Evolutionary conservation across 257 asterid genomes (phyloP).

Genomic region (Plantago major): DNA sequence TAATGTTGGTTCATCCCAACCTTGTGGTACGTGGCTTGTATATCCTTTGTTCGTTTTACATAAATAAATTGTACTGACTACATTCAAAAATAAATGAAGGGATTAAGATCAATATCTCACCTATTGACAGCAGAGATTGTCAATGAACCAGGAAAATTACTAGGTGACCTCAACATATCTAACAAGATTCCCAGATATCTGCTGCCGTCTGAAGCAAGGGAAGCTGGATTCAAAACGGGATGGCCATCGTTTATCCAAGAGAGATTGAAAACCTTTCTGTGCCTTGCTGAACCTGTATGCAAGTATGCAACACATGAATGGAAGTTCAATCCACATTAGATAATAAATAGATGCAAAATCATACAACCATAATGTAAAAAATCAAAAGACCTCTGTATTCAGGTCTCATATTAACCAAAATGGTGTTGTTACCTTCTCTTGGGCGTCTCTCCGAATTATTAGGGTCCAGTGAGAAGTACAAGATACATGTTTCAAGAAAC

Average conservation of each 20-base stretch:
- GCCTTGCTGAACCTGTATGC: constrained; percentile 44
- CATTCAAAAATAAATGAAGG: background rate
- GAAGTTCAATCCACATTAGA: constrained; percentile 5
- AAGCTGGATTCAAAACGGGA: constrained; percentile 64
- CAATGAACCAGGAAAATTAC: constrained; percentile 69
- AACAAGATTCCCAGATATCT: constrained; percentile 58
- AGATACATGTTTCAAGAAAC: constrained; percentile 65
- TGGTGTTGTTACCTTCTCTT: constrained; percentile 54
- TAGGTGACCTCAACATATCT: constrained; percentile 68
- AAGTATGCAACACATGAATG: constrained; percentile 24
- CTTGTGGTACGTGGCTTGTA: no score
- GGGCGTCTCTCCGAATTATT: constrained; percentile 45
- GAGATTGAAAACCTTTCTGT: constrained; percentile 56
- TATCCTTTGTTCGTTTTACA: no score
- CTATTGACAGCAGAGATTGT: constrained; percentile 76
- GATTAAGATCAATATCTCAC: constrained; percentile 36
- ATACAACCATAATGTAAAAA: constrained; percentile 1
- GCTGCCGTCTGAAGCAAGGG: constrained; percentile 69
- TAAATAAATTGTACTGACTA: no score
- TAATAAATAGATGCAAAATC: constrained; percentile 6
- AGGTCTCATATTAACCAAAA: constrained; percentile 6
- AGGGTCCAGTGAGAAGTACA: constrained; percentile 64
- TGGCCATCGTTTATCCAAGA: constrained; percentile 77
- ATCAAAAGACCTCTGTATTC: constrained; percentile 4
- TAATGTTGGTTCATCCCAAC: no score